Conservation (phyloP, 352 stramenopile species). For the Pythium apleroticum region DNA sequence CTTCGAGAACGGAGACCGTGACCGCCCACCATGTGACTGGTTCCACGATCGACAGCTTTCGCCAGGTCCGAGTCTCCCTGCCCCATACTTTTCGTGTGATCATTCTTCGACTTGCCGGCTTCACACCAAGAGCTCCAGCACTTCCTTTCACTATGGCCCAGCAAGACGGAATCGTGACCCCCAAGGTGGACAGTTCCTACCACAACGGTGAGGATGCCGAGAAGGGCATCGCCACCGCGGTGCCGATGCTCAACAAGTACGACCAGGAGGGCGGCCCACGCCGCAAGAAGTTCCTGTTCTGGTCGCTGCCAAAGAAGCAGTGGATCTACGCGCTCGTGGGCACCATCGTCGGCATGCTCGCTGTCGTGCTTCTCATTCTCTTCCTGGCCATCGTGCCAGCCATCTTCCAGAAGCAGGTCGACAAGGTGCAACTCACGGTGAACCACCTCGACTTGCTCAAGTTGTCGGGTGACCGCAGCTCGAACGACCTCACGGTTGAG, state of each 20-base stretch:
- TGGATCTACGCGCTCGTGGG: constrained; percentile 47
- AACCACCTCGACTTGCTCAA: constrained; percentile 67
- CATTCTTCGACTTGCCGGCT: constrained; percentile 16
- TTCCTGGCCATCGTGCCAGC: constrained; percentile 57
- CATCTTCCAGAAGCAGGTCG: constrained; percentile 62
- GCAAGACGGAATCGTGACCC: constrained; percentile 15
- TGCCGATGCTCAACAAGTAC: constrained; percentile 17
- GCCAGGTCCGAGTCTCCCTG: not conserved
- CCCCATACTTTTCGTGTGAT: not conserved
- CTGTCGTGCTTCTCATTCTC: constrained; percentile 55
- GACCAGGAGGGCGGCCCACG: constrained; percentile 8
- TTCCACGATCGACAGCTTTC: not conserved
- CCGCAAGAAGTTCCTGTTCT: constrained; percentile 47
- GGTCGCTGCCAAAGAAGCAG: constrained; percentile 55
- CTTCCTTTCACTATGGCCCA: constrained; percentile 11
- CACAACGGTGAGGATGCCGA: constrained; percentile 22
- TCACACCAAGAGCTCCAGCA: not conserved
- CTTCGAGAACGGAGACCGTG: not conserved
- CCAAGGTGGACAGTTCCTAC: constrained; percentile 22
- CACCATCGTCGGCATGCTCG: constrained; percentile 45
- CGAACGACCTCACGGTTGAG: constrained; percentile 40
- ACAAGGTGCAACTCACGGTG: constrained; percentile 56
- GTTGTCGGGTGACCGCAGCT: constrained; percentile 34
- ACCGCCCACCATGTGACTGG: not conserved
- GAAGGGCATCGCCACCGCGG: constrained; percentile 12